Percentiles rank a stretch among this genome's conserved stretches.
Conservation (phyloP, 2,329 filamentous ascomycete species). For the Sporothrix globosa region DNA sequence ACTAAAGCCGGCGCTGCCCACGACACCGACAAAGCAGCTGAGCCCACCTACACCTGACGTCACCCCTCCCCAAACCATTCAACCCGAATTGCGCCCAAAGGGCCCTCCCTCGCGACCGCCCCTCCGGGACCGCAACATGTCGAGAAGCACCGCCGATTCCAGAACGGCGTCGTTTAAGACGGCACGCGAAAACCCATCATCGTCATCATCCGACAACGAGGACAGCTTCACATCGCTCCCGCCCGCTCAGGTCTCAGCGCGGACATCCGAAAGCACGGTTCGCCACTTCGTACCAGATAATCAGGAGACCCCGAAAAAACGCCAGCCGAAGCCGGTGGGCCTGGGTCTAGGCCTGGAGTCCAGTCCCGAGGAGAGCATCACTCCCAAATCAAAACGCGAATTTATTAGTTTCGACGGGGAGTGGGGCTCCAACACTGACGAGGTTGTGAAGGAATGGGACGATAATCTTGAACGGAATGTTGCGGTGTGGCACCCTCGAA, state of each 20-base stretch:
- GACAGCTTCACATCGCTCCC: slow-evolving; percentile 52
- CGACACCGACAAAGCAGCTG: slow-evolving; percentile 65
- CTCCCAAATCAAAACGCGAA: slow-evolving; percentile 51
- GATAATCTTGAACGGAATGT: slow-evolving; percentile 58
- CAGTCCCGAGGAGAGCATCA: slow-evolving; percentile 47
- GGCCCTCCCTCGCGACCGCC: slow-evolving; percentile 49
- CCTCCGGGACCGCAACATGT: slow-evolving; percentile 53
- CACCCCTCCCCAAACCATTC: slow-evolving; percentile 63
- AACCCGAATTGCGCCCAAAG: slow-evolving; percentile 48
- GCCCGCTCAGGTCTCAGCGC: slow-evolving; percentile 45
- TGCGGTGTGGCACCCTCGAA: slow-evolving; percentile 53
- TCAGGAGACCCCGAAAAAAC: slow-evolving; percentile 37
- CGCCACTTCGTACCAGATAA: slow-evolving; percentile 42
- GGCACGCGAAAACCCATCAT: slow-evolving; percentile 64
- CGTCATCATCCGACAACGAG: slow-evolving; percentile 59
- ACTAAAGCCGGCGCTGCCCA: slow-evolving; percentile 48
- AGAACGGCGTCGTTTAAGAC: slow-evolving; percentile 72
- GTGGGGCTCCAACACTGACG: slow-evolving; percentile 54
- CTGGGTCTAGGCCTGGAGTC: slow-evolving; percentile 52
- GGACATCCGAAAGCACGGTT: slow-evolving; percentile 52
- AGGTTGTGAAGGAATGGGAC: slow-evolving; percentile 59
- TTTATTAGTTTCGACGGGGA: slow-evolving; percentile 63
- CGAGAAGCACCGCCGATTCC: slow-evolving; percentile 62
- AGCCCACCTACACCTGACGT: slow-evolving; percentile 76
- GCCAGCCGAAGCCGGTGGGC: slow-evolving; percentile 46